Conservation (phyloP, 345 rosid species). For the Firmiana major region DNA sequence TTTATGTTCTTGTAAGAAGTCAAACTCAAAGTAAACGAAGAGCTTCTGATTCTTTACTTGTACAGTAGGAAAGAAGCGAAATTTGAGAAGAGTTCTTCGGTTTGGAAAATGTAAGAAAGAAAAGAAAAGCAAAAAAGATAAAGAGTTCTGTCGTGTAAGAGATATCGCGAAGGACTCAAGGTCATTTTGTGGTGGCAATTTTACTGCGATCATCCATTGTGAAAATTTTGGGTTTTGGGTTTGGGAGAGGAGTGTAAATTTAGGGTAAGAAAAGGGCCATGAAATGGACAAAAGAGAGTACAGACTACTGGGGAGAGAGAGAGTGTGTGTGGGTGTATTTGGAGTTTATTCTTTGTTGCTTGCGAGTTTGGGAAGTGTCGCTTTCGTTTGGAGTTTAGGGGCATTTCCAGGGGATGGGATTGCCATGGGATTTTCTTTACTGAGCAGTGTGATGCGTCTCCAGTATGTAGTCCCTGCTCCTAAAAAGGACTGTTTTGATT, state of each 20-base stretch:
- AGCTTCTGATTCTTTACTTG: constrained; percentile 13
- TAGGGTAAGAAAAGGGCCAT: background rate
- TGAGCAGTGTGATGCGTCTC: background rate
- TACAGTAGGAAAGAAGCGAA: background rate
- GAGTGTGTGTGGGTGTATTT: constrained; percentile 3
- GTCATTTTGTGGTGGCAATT: constrained; percentile 18
- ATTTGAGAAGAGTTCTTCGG: background rate
- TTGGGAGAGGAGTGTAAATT: too few species aligned
- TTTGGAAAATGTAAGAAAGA: constrained; percentile 25
- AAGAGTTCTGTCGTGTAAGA: constrained; percentile 26
- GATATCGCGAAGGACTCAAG: constrained; percentile 21
- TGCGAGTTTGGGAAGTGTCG: constrained; percentile 16
- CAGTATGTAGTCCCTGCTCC: background rate
- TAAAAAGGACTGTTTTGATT: background rate
- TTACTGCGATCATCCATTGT: background rate
- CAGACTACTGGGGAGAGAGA: background rate
- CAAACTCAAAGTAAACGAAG: constrained; percentile 38
- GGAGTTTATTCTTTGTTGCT: constrained; percentile 33
- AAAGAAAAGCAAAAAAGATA: background rate
- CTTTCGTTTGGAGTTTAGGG: constrained; percentile 18
- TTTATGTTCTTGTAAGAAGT: constrained; percentile 20
- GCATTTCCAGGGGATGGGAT: background rate
- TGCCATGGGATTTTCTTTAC: background rate
- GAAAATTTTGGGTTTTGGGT: background rate
- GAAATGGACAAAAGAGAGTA: constrained; percentile 14